phyloP scores from a whole-genome alignment of 148 eudicot genomes.

The Polygonum aviculare region DNA sequence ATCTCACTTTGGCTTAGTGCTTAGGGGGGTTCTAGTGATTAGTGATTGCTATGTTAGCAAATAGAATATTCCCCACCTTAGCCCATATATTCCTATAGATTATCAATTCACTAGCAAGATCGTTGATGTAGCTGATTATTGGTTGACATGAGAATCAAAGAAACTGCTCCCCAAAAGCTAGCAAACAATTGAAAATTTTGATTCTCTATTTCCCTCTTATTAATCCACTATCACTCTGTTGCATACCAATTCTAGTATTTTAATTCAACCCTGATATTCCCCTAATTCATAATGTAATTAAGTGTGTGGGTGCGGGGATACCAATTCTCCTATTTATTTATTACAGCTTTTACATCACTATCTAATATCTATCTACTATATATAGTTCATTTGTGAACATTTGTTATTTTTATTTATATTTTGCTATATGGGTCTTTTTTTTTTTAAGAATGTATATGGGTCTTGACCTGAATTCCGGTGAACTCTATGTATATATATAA shows the following conservation, averaged over 20 bases:
- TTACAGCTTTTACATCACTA: not conserved
- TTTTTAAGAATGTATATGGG: no score
- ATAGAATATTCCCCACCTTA: not conserved
- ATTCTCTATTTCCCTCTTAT: not conserved
- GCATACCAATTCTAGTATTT: not conserved
- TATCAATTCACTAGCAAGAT: not conserved
- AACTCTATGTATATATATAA: no score
- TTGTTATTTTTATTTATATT: not conserved
- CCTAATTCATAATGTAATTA: not conserved
- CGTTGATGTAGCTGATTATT: not conserved
- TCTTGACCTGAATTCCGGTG: not conserved
- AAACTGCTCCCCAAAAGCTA: conserved; percentile 7
- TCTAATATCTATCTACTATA: not conserved
- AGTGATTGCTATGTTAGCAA: not conserved
- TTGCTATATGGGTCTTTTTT: not conserved
- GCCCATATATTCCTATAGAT: conserved; percentile 2
- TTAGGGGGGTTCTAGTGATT: not conserved
- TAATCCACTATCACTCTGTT: not conserved
- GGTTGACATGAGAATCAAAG: not conserved
- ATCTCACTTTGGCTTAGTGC: not conserved
- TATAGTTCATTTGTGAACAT: not conserved
- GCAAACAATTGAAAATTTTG: conserved; percentile 9
- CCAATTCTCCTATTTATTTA: not conserved
- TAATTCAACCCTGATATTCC: not conserved
- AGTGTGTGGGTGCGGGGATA: no score